Base-by-base conservation (phyloP, 176 grass and related monocot species). In the Poa pratensis region DNA sequence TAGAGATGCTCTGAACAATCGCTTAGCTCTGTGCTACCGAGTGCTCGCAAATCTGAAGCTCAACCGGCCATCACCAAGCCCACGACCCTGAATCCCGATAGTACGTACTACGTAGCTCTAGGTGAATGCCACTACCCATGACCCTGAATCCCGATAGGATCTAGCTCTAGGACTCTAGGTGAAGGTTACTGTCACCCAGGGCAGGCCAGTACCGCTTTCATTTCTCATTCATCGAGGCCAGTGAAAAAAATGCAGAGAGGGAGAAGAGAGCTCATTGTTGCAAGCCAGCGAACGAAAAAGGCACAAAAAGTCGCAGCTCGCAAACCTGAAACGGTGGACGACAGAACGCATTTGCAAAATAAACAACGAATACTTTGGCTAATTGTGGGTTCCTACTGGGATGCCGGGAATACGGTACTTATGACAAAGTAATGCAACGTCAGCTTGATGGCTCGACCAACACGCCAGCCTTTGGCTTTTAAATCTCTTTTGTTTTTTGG, bases 361-460 rank as follows among this genome's bases (percentile, higher is more conserved):
- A 85, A 81, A 81, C 14, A 80, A 85, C 35, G 73, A 75, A 81
- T 30, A 75, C 77, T 70, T 43, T 69, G 62, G 50, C 83, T 35
- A 70, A 81, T 32, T 69, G 60, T 14, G 70, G 63, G 51, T 50
- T 62, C 83, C 70, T 28, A 43, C 43, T 24, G 42, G 42, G 82
- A 81, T 81, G 72, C 77, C 71, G 78, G 61, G 68, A 79, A 89
- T 81, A 40, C 77, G 69, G 70, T 39, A 26, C 20, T 48, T 69
- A 24, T 58, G 18, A 73, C 28, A 66, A 67, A 89, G 2, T 68
- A 75, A 81, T 54, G 43, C 32, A 40, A 6, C 68, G 84, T 34
- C 87, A 75, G 7, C 11, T 59, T 52, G 80, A 48, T 43, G 86
- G 43, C 65, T 64, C 60, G 23, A 61, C 16, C 52, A 65, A 66